Conservation (phyloP, 2,329 filamentous ascomycete species). For the Capronia epimyces region DNA sequence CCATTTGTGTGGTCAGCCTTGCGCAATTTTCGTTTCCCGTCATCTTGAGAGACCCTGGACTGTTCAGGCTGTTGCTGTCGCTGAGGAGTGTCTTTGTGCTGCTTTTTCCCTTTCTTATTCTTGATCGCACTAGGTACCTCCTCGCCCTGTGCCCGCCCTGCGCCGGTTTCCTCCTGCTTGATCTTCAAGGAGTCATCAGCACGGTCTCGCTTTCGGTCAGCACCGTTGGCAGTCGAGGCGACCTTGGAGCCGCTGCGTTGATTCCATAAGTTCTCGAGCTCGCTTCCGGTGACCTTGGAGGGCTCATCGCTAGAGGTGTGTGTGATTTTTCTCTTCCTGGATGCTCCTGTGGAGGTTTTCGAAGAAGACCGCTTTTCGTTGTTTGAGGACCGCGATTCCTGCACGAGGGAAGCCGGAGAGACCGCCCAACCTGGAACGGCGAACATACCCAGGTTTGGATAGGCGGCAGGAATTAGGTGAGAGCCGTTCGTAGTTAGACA, state of each 20-base stretch:
- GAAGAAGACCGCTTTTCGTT: conserved; percentile 29
- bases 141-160: neutral
- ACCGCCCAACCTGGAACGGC: conserved; percentile 90
- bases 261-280: conserved; percentile 74
- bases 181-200: neutral
- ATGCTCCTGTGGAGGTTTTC: conserved; percentile 23
- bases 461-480: neutral
- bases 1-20: conserved; percentile 1
- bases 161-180: neutral
- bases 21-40: neutral
- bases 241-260: conserved; percentile 44
- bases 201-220: conserved; percentile 6
- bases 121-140: neutral
- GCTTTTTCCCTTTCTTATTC: neutral
- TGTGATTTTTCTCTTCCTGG: conserved; percentile 49
- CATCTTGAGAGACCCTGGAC: neutral
- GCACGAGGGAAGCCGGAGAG: conserved; percentile 38
- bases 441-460: conserved; percentile 58
- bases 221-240: neutral
- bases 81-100: neutral
- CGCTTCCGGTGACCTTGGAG: conserved; percentile 56
- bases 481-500: neutral
- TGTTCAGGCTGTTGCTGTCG: neutral
- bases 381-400: conserved; percentile 29
- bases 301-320: conserved; percentile 4